Base-by-base conservation (phyloP, 2,329 filamentous ascomycete genomes). In the Cladosporium velox region DNA sequence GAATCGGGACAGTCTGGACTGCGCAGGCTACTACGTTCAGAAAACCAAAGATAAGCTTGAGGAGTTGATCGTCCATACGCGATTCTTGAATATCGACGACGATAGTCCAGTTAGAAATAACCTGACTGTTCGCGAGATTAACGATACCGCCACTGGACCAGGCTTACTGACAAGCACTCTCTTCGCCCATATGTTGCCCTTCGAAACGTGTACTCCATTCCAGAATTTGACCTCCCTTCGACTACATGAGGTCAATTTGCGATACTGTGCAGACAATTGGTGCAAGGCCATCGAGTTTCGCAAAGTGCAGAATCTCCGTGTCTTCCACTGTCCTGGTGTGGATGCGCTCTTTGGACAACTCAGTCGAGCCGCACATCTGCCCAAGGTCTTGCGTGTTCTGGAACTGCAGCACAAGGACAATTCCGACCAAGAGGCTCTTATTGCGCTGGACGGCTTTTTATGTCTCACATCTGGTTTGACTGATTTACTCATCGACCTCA, bases 351-450 rank as follows among this genome's bases (percentile, higher is more conserved):
- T 83, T 21, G 80, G 81, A 3, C 79, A 83, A 69, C 72, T 84
- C 28, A 79, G 80, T 73, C 82, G 80, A 69, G 79, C 79, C 62
- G 74, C 74, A 1, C 76, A 78, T 67, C 72, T 84, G 12, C 82
- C 82, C 0, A 77, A 77, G 54, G 78, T 78, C 64, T 76, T 84
- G 4, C 80, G 81, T 66, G 78, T 77, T 0, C 68, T 84, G 6
- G 80, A 82, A 54, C 73, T 83, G 64, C 82, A 83, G 70, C 80
- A 83, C 67, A 77, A 79, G 34, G 82, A 83, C 60, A 83, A 83
- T 65, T 54, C 71, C 2, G 82, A 84, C 65, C 80, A 81, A 38
- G 81, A 84, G 61, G 78, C 78, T 6, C 69, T 84, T 32, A 72
- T 77, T 1, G 82, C 82, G 1, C 72, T 84, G 26, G 81, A 84